Percentiles rank a stretch among this genome's conserved stretches.
Conservation (phyloP, 208 protist species). For the Crithidia thermophila region DNA sequence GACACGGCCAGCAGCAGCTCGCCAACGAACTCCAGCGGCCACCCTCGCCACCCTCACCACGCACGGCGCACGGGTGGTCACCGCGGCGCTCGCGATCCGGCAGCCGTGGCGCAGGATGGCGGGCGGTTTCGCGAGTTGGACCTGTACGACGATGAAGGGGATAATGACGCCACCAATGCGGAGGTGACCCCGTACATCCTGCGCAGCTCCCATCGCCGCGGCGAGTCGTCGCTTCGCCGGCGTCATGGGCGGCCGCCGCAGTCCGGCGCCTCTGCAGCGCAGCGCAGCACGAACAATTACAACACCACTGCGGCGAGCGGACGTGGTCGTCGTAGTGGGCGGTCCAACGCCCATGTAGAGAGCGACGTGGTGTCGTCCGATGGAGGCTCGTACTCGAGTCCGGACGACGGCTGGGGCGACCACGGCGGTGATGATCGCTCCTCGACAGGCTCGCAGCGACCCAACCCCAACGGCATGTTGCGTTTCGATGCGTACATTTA, state of each 20-base stretch:
- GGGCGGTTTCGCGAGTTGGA: neutral
- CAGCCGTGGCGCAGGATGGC: too few relatives aligned
- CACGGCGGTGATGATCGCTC: constrained; percentile 11
- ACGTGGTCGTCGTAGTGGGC: too few relatives aligned
- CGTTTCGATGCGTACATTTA: constrained; percentile 51
- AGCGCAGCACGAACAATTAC: neutral
- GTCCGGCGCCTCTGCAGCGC: neutral
- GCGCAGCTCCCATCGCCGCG: neutral
- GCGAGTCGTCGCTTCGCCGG: constrained; percentile 8
- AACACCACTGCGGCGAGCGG: neutral
- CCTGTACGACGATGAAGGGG: neutral
- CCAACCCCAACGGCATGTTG: constrained; percentile 11
- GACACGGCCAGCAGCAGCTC: constrained; percentile 9
- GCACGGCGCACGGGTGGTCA: neutral
- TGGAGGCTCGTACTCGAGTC: neutral
- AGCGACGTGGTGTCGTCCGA: neutral
- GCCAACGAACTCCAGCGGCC: neutral
- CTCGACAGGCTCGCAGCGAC: constrained; percentile 18
- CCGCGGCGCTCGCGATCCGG: too few relatives aligned
- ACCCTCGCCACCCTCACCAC: neutral
- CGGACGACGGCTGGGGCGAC: constrained; percentile 3
- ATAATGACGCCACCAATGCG: neutral
- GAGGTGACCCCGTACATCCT: constrained; percentile 3
- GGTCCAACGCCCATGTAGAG: too few relatives aligned
- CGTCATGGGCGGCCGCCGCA: neutral